A percentile compares a stretch with the other conserved stretches of the same genome.
These are phyloP conservation scores for Macadamia integrifolia DNA, from an alignment of 164 flowering plant species.

Conservation along the genomic window DNA sequence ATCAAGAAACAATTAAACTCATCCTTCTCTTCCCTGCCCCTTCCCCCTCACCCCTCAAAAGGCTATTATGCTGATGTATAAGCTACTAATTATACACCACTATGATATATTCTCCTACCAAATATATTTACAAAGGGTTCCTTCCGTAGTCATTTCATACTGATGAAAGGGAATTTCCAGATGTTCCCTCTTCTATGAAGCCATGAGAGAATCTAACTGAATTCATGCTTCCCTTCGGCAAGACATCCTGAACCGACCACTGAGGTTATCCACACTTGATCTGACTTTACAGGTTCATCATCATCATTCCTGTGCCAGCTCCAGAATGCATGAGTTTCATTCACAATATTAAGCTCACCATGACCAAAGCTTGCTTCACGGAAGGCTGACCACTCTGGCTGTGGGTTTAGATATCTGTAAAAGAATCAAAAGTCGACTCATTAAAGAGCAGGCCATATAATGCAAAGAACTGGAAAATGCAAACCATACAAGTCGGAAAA, in stretches of 20 bases:
- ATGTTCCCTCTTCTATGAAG: no score
- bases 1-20: no score
- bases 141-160: no score
- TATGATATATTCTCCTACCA: no score
- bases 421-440: not conserved
- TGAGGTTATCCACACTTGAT: slow-evolving; percentile 76
- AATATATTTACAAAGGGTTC: no score
- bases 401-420: slow-evolving; percentile 60
- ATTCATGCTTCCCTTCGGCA: slow-evolving; percentile 26
- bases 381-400: slow-evolving; percentile 86
- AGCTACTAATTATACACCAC: no score
- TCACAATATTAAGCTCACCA: slow-evolving; percentile 79
- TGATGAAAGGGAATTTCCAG: not conserved
- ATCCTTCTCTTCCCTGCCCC: no score
- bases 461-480: no score
- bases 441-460: not conserved
- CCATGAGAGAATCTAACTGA: slow-evolving; percentile 33
- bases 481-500: no score
- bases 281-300: slow-evolving; percentile 76
- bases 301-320: slow-evolving; percentile 97
- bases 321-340: slow-evolving; percentile 80
- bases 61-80: no score
- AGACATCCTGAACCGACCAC: slow-evolving; percentile 56
- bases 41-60: no score
- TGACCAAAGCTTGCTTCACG: slow-evolving; percentile 99